Conservation (phyloP, 108 stramenopile genomes). For the Stephanodiscus minutulus region DNA sequence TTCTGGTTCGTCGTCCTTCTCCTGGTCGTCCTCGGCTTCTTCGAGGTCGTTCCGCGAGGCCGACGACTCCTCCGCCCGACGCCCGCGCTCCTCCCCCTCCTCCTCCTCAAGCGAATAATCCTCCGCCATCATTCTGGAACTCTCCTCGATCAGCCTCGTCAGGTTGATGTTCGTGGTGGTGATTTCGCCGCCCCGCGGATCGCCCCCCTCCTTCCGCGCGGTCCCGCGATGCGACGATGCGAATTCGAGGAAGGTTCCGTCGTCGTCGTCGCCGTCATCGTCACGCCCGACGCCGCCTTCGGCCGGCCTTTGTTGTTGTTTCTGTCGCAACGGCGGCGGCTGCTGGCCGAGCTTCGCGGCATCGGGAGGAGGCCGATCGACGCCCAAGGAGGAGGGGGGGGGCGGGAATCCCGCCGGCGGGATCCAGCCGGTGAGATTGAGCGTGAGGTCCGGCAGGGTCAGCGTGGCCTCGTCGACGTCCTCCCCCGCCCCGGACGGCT, state of each 20-base stretch:
- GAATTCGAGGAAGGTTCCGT: slow-evolving; percentile 5
- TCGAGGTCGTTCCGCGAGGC: slow-evolving; percentile 20
- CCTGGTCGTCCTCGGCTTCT: neutral
- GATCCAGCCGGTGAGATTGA: neutral
- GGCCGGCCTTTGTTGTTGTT: neutral
- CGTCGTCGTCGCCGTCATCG: slow-evolving; percentile 1
- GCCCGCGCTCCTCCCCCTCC: neutral
- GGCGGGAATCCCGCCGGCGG: too few species aligned
- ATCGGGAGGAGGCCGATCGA: slow-evolving; percentile 7
- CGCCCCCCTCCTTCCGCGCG: neutral
- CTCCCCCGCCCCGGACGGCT: neutral
- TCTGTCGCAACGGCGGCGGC: neutral
- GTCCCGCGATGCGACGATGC: slow-evolving; percentile 11
- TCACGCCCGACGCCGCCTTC: neutral
- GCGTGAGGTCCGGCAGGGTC: slow-evolving; percentile 28
- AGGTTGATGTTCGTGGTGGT: neutral
- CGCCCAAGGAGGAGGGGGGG: too few species aligned
- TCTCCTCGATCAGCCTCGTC: slow-evolving; percentile 4
- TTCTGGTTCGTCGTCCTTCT: neutral
- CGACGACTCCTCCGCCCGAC: neutral
- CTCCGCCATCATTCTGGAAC: slow-evolving; percentile 3
- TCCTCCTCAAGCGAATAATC: neutral
- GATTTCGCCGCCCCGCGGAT: neutral
- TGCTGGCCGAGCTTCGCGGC: neutral
- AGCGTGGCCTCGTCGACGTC: slow-evolving; percentile 12